These are phyloP conservation scores for Clathrus columnatus DNA, from an alignment of 768 basidiomycete species.

Conservation along the genomic window DNA sequence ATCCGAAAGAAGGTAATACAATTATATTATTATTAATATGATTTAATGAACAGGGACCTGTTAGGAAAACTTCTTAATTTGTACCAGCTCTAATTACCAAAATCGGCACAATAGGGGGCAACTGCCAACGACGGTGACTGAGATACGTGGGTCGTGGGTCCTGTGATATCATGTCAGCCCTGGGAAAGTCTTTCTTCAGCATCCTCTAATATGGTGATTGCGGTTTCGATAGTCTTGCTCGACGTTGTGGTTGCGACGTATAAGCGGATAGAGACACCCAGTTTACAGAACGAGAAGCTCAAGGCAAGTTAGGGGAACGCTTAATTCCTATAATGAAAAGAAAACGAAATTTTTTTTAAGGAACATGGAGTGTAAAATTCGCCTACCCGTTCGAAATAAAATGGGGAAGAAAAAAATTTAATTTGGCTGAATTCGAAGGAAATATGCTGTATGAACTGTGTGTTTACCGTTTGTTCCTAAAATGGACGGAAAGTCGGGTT, in stretches of 20 bases:
- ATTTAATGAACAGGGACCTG: background rate
- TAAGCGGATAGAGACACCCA: too few species aligned
- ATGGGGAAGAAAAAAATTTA: background rate
- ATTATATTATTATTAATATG: background rate
- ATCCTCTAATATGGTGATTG: background rate
- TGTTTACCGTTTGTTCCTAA: too few species aligned
- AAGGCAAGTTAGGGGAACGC: too few species aligned
- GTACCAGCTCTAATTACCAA: background rate
- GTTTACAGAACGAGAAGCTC: too few species aligned
- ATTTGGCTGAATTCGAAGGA: too few species aligned
- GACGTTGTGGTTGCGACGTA: too few species aligned
- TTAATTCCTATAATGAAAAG: background rate
- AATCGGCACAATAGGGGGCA: conserved; percentile 13
- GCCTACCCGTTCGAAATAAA: background rate
- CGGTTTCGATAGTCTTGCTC: background rate
- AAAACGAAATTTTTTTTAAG: background rate
- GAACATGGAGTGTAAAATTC: background rate
- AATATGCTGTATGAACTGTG: too few species aligned
- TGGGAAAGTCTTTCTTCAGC: background rate
- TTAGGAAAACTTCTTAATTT: background rate
- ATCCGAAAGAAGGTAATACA: too few species aligned
- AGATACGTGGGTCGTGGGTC: background rate
- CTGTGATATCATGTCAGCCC: background rate
- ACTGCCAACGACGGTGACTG: conserved; percentile 32
- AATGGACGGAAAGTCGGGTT: background rate